A percentile compares a stretch with the other conserved stretches of the same genome.
These are phyloP conservation scores for Lactarius deliciosus DNA, from an alignment of 768 basidiomycete species.

Conservation along the genomic window DNA sequence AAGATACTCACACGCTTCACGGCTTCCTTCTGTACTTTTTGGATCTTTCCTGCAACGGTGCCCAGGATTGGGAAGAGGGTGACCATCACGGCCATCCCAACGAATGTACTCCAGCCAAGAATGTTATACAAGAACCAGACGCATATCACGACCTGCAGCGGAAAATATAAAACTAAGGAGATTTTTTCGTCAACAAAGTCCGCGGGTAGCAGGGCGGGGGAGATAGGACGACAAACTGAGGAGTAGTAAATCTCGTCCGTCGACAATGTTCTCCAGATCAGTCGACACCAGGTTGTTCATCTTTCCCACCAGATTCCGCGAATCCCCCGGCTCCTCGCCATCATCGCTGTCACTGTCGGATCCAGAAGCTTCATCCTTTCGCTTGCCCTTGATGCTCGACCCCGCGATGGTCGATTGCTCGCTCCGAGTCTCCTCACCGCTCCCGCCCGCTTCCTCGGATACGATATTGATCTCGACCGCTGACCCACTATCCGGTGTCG, in stretches of 20 bases:
- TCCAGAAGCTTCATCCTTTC: constrained; percentile 3
- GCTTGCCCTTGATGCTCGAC: constrained; percentile 29
- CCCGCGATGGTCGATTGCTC: constrained; percentile 14
- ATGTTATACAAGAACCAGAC: constrained; percentile 45
- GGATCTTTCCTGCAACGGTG: constrained; percentile 39
- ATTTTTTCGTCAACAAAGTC: neutral
- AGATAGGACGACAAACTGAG: constrained; percentile 10
- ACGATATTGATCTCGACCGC: constrained; percentile 19
- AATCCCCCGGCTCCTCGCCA: constrained; percentile 32
- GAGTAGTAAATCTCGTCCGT: constrained; percentile 33
- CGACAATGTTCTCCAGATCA: constrained; percentile 44
- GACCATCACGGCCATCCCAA: constrained; percentile 44
- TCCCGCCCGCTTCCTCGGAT: constrained; percentile 15
- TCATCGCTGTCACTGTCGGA: constrained; percentile 32
- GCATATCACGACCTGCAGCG: constrained; percentile 43
- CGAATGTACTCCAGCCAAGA: constrained; percentile 49
- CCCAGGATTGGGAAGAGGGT: constrained; percentile 45
- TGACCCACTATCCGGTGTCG: constrained; percentile 32
- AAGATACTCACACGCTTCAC: constrained; percentile 41
- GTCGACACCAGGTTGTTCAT: constrained; percentile 77
- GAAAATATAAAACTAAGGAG: constrained; percentile 37
- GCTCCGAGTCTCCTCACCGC: constrained; percentile 15
- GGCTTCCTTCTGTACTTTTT: constrained; percentile 39
- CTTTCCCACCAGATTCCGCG: constrained; percentile 61
- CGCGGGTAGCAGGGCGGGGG: constrained; percentile 1